Base-by-base conservation (phyloP, 371 early-diverging fungal genomes). In the Lichtheimia hyalospora region DNA sequence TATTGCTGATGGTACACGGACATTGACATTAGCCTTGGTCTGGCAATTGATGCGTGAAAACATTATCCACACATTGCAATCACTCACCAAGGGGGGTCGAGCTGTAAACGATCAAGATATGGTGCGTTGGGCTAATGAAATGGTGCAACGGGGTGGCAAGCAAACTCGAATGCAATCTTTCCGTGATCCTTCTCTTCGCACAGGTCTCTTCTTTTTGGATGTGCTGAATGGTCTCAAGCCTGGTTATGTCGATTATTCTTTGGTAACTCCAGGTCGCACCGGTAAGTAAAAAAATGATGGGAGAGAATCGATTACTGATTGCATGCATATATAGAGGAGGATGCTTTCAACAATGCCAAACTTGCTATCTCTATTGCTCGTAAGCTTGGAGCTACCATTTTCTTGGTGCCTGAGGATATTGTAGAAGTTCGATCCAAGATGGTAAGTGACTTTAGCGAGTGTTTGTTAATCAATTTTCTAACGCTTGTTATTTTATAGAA, bases 41-140 rank as follows among this genome's bases (percentile, higher is more conserved):
- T 97, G 98, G 98, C 97, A 97, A 81, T 79, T 97, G 74, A 97
- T 97, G 98, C 89, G 98, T 40, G 94, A 93, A 63, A 93, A 97
- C 73, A 90, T 97, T 55, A 83, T 96, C 34, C 94, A 92, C 67
- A 96, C 96, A 6, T 75, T 97, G 60, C 89, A 91, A 70, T 87
- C 89, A 24, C 78, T 96, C 39, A 88, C 91, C 27, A 86, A 89
- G 57, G 77, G 80, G 48, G 96, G 96, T 41, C 77, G 85, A 42
- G 86, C 92, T 49, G 82, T 97, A 25, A 93, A 94, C 8, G 98
- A 97, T 58, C 69, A 74, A 53, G 97, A 96, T 73, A 92, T 97
- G 83, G 84, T 97, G 43, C 75, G 80, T 39, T 97, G 98, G 98
- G 97, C 98, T 50, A 97, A 97, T 79, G 84, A 84, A 21, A 79